Evolutionary conservation across 805 yeast species (phyloP), one percentile per base, ranked within the genome.

Genomic region (Zygosaccharomyces lentus): DNA sequence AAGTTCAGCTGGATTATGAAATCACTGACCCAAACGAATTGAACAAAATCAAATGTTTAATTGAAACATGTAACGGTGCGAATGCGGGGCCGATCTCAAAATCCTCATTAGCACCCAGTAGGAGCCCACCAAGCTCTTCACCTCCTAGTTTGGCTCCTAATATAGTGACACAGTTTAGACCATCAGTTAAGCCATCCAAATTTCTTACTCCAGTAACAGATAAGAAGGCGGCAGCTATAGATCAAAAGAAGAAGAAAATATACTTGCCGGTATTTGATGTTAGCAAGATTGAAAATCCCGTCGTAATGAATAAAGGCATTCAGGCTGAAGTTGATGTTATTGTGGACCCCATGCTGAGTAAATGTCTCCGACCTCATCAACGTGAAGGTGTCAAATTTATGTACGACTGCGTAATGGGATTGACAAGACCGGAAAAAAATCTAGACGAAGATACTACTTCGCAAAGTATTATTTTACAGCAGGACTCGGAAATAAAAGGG

Each of bases 391-490:
- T 91, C 0, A 62, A 67, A 43, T 93, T 93, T 57, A 67, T 93
- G 54, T 87, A 87, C 60, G 84, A 85, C 46, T 87, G 96, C 55
- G 76, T 90, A 1, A 78, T 84, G 82, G 95, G 95, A 0, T 66
- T 76, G 42, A 68, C 76, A 21, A 74, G 73, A 3, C 66, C 66
- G 16, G 68, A 70, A 2, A 77, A 78, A 0, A 31, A 12, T 8
- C 30, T 17, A 9, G 30, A 29, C 1, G 37, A 7, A 8, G 47
- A 44, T n/a, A 16, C 40, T 6, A 49, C 54, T 1, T 24, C 54
- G 2, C 48, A 49, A 24, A 47, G 58, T 25, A 7, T 52, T 2
- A 16, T 52, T 12, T 41, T 59, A 21, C 61, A 63, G 13, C 44
- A 49, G 7, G 65, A 62, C 43, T 46, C 56, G 6, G 62, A 58